Conservation (phyloP, 176 grass and related monocot genomes). For the Urochloa ruziziensis region DNA sequence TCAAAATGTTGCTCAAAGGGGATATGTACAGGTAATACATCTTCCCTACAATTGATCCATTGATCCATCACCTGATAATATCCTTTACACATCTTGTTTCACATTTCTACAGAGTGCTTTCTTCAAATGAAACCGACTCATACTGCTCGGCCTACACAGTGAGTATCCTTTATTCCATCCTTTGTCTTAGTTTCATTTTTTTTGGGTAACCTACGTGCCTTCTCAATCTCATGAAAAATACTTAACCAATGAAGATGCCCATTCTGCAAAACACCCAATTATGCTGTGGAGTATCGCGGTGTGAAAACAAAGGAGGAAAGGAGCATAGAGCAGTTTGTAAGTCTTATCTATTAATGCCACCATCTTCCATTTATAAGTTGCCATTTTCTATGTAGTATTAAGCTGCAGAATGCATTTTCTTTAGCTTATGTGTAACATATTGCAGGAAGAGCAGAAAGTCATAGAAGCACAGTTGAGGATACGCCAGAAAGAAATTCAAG, state of each 20-base stretch:
- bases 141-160: constrained; percentile 88
- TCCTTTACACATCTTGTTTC: constrained; percentile 34
- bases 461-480: constrained; percentile 99
- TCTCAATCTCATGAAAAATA: constrained; percentile 19
- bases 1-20: constrained; percentile 97
- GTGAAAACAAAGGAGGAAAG: constrained; percentile 98
- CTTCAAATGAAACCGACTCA: constrained; percentile 96
- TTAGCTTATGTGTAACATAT: constrained; percentile 35
- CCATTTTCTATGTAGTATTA: background rate
- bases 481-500: constrained; percentile 90
- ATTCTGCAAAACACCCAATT: constrained; percentile 96
- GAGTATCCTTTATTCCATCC: constrained; percentile 59
- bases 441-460: constrained; percentile 95
- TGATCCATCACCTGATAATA: background rate
- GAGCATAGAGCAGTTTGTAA: constrained; percentile 97
- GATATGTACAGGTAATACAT: constrained; percentile 91
- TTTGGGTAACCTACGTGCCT: background rate
- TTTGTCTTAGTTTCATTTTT: constrained; percentile 23
- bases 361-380: constrained; percentile 4
- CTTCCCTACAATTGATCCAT: background rate
- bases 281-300: constrained; percentile 97
- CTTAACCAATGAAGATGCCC: constrained; percentile 89
- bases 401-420: constrained; percentile 7
- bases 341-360: constrained; percentile 34
- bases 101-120: constrained; percentile 87